A percentile compares a stretch with the other conserved stretches of the same genome.
Evolutionary conservation across 495 filamentous ascomycete genomes (phyloP).

Genomic region (Aspergillus leporis): DNA sequence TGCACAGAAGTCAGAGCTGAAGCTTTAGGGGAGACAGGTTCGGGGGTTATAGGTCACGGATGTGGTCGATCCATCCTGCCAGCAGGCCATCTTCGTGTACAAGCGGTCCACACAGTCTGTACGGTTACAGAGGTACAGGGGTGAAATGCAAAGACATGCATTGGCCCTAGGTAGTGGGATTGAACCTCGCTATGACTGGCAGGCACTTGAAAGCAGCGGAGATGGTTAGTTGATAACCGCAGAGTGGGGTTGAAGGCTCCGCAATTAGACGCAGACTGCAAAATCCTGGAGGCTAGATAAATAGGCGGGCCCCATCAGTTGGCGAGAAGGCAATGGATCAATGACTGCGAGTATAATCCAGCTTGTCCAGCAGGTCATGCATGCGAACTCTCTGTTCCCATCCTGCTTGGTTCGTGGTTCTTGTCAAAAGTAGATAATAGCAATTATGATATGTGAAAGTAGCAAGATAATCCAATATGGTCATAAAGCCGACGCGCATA

Average conservation of each 20-base stretch:
- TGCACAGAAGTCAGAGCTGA: slow-evolving; percentile 21
- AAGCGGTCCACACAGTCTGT: slow-evolving; percentile 1
- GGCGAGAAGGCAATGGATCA: slow-evolving; percentile 18
- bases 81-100: slow-evolving; percentile 14
- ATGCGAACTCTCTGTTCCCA: not conserved
- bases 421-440: not conserved
- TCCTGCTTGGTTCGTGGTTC: not conserved
- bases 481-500: not conserved
- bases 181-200: slow-evolving; percentile 28
- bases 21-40: slow-evolving; percentile 31
- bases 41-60: slow-evolving; percentile 25
- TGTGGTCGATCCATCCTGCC: slow-evolving; percentile 25
- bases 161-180: slow-evolving; percentile 30
- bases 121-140: not conserved
- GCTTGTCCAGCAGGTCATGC: not conserved
- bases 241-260: slow-evolving; percentile 28
- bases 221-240: slow-evolving; percentile 27
- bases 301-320: slow-evolving; percentile 15
- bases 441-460: not conserved
- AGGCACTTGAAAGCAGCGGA: slow-evolving; percentile 23
- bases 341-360: slow-evolving; percentile 16
- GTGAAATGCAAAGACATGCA: slow-evolving; percentile 13
- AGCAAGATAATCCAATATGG: not conserved
- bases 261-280: slow-evolving; percentile 26
- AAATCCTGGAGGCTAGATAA: slow-evolving; percentile 30